phyloP scores from a whole-genome alignment of 331 rosid genomes.

The Pyracantha coccinea region DNA sequence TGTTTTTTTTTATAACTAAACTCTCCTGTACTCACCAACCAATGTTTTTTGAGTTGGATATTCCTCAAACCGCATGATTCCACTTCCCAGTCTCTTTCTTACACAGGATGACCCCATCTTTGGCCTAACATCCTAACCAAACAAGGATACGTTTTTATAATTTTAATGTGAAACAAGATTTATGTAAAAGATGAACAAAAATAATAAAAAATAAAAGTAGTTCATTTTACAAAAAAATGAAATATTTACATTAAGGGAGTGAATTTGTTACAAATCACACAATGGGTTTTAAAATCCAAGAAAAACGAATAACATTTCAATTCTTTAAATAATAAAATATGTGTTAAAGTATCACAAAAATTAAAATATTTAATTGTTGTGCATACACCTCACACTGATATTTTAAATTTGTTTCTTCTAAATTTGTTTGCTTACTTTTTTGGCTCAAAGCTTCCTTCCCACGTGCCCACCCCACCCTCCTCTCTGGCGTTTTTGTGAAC shows the following conservation, averaged over 20 bases:
- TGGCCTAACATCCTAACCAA: background rate
- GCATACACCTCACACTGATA: too few relatives aligned
- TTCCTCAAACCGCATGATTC: background rate
- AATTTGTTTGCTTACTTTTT: background rate
- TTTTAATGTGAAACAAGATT: background rate
- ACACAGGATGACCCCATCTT: background rate
- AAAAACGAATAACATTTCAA: too few relatives aligned
- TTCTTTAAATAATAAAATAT: too few relatives aligned
- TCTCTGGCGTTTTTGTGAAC: slow-evolving; percentile 6
- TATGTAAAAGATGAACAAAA: background rate
- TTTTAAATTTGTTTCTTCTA: background rate
- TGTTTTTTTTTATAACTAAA: too few relatives aligned
- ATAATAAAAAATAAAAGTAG: too few relatives aligned
- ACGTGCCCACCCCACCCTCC: background rate
- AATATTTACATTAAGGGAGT: too few relatives aligned
- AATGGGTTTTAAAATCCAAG: too few relatives aligned
- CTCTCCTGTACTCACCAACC: background rate
- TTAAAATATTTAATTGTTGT: too few relatives aligned
- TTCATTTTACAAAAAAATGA: too few relatives aligned
- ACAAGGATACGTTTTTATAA: background rate
- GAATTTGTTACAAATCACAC: too few relatives aligned
- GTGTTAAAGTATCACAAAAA: too few relatives aligned
- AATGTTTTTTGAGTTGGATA: background rate
- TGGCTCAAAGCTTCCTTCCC: background rate
- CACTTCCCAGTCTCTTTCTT: background rate